phyloP scores from a whole-genome alignment of 1,139 yeast species.

The Geotrichum klebahnii region DNA sequence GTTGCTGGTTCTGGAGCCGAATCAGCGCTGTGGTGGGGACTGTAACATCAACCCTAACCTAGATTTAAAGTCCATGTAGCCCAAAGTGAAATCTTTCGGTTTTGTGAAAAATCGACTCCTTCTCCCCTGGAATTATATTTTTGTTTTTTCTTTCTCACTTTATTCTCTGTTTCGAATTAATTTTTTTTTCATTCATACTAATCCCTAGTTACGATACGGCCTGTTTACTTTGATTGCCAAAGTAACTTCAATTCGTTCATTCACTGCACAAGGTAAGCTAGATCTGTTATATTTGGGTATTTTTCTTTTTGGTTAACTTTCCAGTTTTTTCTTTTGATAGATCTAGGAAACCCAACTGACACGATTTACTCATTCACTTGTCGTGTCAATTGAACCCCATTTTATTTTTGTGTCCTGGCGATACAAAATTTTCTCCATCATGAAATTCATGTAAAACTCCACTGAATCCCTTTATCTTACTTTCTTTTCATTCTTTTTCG shows the following conservation, averaged over 20 bases:
- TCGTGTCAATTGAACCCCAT: background rate
- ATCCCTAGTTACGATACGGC: background rate
- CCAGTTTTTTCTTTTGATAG: too few relatives aligned
- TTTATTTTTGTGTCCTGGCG: background rate
- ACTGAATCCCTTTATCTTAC: background rate
- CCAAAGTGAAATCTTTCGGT: too few relatives aligned
- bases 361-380: too few relatives aligned
- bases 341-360: too few relatives aligned
- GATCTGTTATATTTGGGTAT: too few relatives aligned
- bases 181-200: background rate
- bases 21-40: slow-evolving; percentile 2
- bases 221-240: slow-evolving; percentile 14
- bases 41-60: slow-evolving; percentile 1
- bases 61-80: background rate
- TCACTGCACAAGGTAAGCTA: background rate
- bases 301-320: too few relatives aligned
- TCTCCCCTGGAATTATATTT: background rate
- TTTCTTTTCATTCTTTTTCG: background rate
- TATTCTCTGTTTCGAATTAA: background rate
- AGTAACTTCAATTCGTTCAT: background rate
- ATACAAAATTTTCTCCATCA: slow-evolving; percentile 1
- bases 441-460: slow-evolving; percentile 1
- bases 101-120: background rate
- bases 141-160: background rate
- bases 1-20: background rate